Evolutionary conservation across 139 green algal species (phyloP), one percentile per base, ranked within the genome.

Genomic region (Haematococcus sp.): DNA sequence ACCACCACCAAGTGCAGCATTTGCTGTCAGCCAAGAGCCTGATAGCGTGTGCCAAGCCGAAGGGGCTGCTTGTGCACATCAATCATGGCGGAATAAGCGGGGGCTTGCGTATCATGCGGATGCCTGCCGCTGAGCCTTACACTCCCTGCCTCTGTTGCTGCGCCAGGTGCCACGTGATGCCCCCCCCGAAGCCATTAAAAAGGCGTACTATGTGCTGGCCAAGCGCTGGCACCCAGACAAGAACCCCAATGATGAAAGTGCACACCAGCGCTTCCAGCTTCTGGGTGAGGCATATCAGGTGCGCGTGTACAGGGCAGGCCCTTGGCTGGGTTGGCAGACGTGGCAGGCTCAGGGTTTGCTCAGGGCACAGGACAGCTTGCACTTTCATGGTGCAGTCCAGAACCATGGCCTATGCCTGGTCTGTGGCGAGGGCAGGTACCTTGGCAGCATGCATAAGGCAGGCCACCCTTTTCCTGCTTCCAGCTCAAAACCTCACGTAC

Each of bases 141-240:
- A 55, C 17, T 55, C 15, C 46, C 46, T 55, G 46, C 17, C 40
- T 49, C 11, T 49, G 40, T 11, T 49, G 40, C 11, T 33, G 3
- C 17, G 31, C 33, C 87, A 89, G 31, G 92, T 97, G 15, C 15
- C 70, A 0, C 78, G 63, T 2, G 79, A 90, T 34, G 91, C 92
- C 2, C 84, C 82, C 1, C 52, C 76, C 2, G 87, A 87, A 20
- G 79, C 88, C 4, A 94, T 98, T 65, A 95, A 96, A 81, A 88
- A 88, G 49, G 76, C 88, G 31, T 98, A 98, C 81, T 98, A 98
- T 85, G 27, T 94, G 2, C 81, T 97, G 52, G 94, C 95, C 0
- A 75, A 90, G 23, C 88, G 90, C 68, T 94, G 67, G 63, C 83
- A 89, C 68, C 85, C 83, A 35, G 77, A 98, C 81, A 98, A 98